Conservation (phyloP, 2,329 filamentous ascomycete species). For the Zarea fungicola region DNA sequence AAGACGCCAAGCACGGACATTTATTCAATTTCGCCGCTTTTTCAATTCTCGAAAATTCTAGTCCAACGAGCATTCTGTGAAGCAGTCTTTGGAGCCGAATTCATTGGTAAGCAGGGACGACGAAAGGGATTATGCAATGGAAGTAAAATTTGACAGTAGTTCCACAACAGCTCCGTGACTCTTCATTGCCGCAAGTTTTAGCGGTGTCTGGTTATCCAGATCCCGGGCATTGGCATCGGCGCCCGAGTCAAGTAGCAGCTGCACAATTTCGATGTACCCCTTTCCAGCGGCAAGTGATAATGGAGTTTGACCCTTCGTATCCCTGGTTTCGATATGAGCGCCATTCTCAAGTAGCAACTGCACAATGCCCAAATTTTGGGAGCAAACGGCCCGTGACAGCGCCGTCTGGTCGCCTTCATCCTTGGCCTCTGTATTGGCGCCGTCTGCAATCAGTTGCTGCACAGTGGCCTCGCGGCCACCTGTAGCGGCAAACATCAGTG, state of each 20-base stretch:
- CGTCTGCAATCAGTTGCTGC: not conserved
- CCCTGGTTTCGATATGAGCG: not conserved
- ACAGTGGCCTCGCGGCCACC: too few species aligned
- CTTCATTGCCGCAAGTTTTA: not conserved
- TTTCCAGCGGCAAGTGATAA: not conserved
- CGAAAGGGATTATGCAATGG: too few species aligned
- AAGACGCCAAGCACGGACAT: too few species aligned
- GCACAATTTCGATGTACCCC: not conserved
- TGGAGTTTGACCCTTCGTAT: not conserved
- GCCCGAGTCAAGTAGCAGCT: not conserved
- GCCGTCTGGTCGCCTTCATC: not conserved
- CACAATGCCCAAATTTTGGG: not conserved
- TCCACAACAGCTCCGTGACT: not conserved
- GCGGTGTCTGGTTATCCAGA: slow-evolving; percentile 16
- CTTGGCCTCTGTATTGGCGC: not conserved
- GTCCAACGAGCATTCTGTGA: too few species aligned
- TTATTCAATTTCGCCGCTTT: too few species aligned
- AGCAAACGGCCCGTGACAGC: not conserved
- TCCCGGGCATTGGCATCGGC: not conserved
- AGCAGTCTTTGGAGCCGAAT: too few species aligned
- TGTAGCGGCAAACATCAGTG: too few species aligned
- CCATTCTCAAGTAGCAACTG: not conserved
- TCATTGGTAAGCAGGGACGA: too few species aligned
- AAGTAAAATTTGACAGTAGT: too few species aligned
- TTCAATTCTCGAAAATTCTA: too few species aligned